Conservation (phyloP, 75 land plant species). For the Selaginella tamariscina region DNA sequence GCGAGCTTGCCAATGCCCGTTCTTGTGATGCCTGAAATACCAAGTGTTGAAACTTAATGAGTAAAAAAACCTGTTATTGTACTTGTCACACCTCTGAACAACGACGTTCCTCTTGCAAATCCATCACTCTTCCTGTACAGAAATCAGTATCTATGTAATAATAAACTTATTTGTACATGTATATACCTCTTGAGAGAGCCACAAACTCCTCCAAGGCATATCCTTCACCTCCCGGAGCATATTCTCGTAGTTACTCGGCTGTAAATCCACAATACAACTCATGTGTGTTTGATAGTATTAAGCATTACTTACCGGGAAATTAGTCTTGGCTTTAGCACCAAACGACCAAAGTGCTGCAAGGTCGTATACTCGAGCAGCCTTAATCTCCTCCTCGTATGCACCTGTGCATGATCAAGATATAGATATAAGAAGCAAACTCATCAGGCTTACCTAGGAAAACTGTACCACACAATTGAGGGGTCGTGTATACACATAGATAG, state of each 20-base stretch:
- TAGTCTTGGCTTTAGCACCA: constrained; percentile 75
- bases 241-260: constrained; percentile 55
- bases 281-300: no score
- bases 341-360: constrained; percentile 89
- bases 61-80: no score
- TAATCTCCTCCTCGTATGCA: constrained; percentile 86
- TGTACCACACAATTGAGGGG: no score
- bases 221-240: constrained; percentile 74
- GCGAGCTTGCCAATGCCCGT: constrained; percentile 80
- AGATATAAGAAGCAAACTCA: no score
- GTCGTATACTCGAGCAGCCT: constrained; percentile 92
- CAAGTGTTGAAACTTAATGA: no score
- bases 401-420: no score
- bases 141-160: background rate
- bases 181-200: constrained; percentile 64
- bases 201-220: constrained; percentile 61
- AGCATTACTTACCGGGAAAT: constrained; percentile 59
- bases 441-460: no score
- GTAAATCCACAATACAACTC: no score
- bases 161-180: background rate
- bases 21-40: constrained; percentile 64
- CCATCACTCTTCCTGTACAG: constrained; percentile 72
- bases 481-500: no score
- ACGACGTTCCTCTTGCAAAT: constrained; percentile 77
- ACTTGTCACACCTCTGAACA: constrained; percentile 83